phyloP scores from a whole-genome alignment of 1,284 basidiomycete species.

The Thecaphora thlaspeos region DNA sequence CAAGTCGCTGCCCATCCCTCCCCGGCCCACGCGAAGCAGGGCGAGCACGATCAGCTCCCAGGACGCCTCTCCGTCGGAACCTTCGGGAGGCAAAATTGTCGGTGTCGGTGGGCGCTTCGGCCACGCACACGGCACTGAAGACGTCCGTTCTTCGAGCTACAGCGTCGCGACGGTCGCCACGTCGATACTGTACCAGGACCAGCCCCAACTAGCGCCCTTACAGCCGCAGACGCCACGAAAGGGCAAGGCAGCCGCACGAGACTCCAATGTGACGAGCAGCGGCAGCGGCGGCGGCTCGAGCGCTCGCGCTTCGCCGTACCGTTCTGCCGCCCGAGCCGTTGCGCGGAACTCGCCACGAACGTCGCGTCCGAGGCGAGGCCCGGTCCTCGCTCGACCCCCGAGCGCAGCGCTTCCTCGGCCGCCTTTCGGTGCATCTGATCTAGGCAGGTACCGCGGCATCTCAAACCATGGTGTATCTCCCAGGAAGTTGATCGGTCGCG shows the following conservation, averaged over 20 bases:
- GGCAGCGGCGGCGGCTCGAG: too few species aligned
- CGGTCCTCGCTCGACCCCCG: too few species aligned
- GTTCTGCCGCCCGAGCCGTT: too few species aligned
- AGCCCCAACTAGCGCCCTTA: constrained; percentile 8
- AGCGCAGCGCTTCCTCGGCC: too few species aligned
- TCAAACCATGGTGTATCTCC: too few species aligned
- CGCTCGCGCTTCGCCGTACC: too few species aligned
- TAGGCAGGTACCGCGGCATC: too few species aligned
- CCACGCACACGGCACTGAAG: constrained; percentile 10
- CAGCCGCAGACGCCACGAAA: constrained; percentile 15
- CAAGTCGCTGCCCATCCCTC: constrained; percentile 30
- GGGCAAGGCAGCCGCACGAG: not conserved
- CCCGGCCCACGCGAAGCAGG: constrained; percentile 17
- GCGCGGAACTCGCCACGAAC: too few species aligned
- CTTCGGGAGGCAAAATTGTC: constrained; percentile 25
- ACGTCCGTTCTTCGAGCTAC: not conserved
- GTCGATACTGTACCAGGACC: constrained; percentile 21
- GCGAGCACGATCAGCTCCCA: constrained; percentile 35
- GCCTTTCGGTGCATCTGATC: too few species aligned
- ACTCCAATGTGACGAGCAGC: constrained; percentile 8
- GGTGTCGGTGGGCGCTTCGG: constrained; percentile 9
- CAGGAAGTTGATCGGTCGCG: too few species aligned
- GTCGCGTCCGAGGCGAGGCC: too few species aligned
- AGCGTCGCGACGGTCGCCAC: constrained; percentile 28
- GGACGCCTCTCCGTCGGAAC: constrained; percentile 18